Base-by-base conservation (phyloP, 352 stramenopile species). In the Phytophthora lateralis region DNA sequence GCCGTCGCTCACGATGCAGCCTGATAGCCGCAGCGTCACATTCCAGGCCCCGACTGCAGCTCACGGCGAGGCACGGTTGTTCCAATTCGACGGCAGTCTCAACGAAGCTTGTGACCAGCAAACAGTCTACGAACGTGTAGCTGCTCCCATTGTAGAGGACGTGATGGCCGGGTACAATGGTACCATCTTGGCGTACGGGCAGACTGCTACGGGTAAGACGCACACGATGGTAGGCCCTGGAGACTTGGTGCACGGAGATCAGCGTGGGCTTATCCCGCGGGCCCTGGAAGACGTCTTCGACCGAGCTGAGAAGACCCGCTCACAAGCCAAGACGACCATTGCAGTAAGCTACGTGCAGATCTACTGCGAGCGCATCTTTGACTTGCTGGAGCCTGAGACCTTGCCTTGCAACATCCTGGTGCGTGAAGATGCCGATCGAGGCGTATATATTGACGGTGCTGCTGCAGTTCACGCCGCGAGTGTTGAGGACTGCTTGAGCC, bases 351-450 rank as follows among this genome's bases (percentile, higher is more conserved):
- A 88, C 54, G 81, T 90, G 30, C 79, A 93, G 73, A 88, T 93
- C 38, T 93, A 93, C 70, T 91, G 81, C 64, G 83, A 91, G 58
- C 81, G 82, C n/a, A 73, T 93, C 29, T 87, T 82, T 35, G 83
- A 93, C 44, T 55, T 93, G 51, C 66, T 91, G 15, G 72, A 76
- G 29, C 80, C 80, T 6, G 66, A 71, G 26, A 78, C 63, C 6
- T 50, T 55, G 9, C 63, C 70, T 3, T 73, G 63, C 27, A 76
- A 69, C 53, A 85, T 91, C n/a, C 39, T 85, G 26, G 72, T 91
- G 20, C 75, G 79, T 17, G 80, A 92, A 70, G 78, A 87, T 32
- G 52, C 76, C 3, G 79, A 91, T 34, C 68, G 75, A 11, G 80
- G 80, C 8, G 79, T 91, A 1, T 91, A 87, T 49, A 70, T 91